phyloP scores from a whole-genome alignment of 1,139 yeast genomes.

The Meyerozyma guilliermondii region DNA sequence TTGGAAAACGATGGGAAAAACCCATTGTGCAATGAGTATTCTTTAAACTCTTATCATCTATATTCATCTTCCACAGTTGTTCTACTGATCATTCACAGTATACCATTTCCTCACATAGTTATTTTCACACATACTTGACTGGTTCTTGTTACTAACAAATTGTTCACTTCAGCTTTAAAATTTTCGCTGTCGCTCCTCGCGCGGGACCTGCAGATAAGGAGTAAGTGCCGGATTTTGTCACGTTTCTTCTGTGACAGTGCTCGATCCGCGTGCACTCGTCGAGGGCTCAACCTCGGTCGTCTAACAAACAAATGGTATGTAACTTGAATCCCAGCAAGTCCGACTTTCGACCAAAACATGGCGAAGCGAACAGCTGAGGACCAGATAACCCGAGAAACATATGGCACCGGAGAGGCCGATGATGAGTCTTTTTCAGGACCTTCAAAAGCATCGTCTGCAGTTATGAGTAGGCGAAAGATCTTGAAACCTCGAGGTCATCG shows the following conservation, averaged over 20 bases:
- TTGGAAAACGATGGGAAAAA: too few relatives aligned
- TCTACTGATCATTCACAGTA: too few relatives aligned
- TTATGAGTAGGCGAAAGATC: constrained; percentile 64
- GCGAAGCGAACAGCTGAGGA: constrained; percentile 65
- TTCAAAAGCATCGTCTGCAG: constrained; percentile 51
- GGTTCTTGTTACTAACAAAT: constrained; percentile 1
- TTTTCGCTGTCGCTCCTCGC: constrained; percentile 1
- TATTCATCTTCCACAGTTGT: not conserved
- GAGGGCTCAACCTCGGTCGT: constrained; percentile 2
- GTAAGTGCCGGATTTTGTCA: not conserved
- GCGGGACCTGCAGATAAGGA: not conserved
- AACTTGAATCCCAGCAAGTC: not conserved
- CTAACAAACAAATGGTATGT: not conserved
- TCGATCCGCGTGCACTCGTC: not conserved
- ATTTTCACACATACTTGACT: constrained; percentile 2
- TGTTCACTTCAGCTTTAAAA: not conserved
- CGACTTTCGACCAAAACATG: constrained; percentile 24
- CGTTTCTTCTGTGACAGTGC: not conserved
- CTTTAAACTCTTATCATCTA: not conserved
- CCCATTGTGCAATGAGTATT: too few relatives aligned
- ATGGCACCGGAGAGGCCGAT: constrained; percentile 23
- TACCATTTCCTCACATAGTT: not conserved
- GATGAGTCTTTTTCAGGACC: constrained; percentile 35
- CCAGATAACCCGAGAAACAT: constrained; percentile 48
- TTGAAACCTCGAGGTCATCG: constrained; percentile 47